These are phyloP conservation scores for Lactifluus hygrophoroides DNA, from an alignment of 768 basidiomycete genomes.

Conservation along the genomic window DNA sequence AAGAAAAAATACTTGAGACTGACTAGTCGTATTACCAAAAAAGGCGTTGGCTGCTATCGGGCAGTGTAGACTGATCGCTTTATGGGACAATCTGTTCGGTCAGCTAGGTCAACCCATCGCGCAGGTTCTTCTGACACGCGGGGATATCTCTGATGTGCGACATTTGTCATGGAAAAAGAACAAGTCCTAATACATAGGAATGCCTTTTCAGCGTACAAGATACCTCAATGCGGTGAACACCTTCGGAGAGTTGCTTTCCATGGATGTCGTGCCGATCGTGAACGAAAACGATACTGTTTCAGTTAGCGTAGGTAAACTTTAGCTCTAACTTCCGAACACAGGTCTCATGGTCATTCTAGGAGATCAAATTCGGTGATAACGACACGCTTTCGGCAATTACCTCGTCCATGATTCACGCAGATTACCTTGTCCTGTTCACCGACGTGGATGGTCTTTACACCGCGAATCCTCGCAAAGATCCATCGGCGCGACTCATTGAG, in stretches of 20 bases:
- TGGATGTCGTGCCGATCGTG: slow-evolving; percentile 96
- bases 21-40: neutral
- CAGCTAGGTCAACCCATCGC: slow-evolving; percentile 93
- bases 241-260: slow-evolving; percentile 77
- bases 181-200: neutral
- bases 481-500: slow-evolving; percentile 68
- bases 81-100: slow-evolving; percentile 96
- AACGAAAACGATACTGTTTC: slow-evolving; percentile 99
- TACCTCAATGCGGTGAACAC: slow-evolving; percentile 97
- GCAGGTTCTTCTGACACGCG: slow-evolving; percentile 87
- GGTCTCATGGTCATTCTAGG: slow-evolving; percentile 38
- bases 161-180: slow-evolving; percentile 1
- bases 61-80: slow-evolving; percentile 89
- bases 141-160: slow-evolving; percentile 91
- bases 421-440: slow-evolving; percentile 92
- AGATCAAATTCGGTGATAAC: slow-evolving; percentile 99
- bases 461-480: slow-evolving; percentile 88
- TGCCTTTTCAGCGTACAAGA: slow-evolving; percentile 64
- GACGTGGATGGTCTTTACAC: slow-evolving; percentile 97
- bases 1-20: neutral
- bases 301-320: slow-evolving; percentile 65
- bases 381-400: slow-evolving; percentile 97
- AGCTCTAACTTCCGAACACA: neutral
- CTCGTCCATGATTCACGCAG: slow-evolving; percentile 94
- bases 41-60: slow-evolving; percentile 96